Evolutionary conservation across 192 early-diverging fungal genomes (phyloP).

Genomic region (Jimgerdemannia lactiflua): DNA sequence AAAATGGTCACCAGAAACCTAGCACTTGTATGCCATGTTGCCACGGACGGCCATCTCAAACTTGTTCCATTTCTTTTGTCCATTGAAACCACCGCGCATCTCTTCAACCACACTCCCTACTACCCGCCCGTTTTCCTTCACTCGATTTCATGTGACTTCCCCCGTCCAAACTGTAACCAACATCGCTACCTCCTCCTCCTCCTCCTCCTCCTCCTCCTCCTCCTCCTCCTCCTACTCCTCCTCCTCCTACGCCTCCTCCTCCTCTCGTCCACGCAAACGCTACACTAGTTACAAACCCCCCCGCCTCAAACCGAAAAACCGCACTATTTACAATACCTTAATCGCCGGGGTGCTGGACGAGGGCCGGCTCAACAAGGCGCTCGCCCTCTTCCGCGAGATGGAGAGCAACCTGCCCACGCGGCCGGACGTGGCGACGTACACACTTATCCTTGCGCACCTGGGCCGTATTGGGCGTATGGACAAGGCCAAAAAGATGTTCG

Average conservation of each 20-base stretch:
- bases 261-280: background rate
- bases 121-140: too few species aligned
- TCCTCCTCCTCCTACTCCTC: too few species aligned
- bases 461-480: slow-evolving; percentile 7
- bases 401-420: background rate
- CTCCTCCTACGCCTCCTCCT: background rate
- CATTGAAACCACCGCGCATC: too few species aligned
- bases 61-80: too few species aligned
- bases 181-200: too few species aligned
- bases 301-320: background rate
- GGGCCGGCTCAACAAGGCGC: background rate
- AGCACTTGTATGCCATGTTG: too few species aligned
- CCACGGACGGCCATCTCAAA: too few species aligned
- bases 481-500: slow-evolving; percentile 20
- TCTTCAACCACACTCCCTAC: too few species aligned
- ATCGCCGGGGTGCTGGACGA: background rate
- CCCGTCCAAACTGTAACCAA: too few species aligned
- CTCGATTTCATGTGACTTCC: too few species aligned
- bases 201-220: background rate
- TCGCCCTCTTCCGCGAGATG: background rate
- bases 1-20: too few species aligned
- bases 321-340: background rate
- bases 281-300: too few species aligned
- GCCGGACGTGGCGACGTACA: background rate
- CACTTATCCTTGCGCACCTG: background rate